Conservation (phyloP, 2,329 filamentous ascomycete genomes). For the Pseudocercospora fuligena region DNA sequence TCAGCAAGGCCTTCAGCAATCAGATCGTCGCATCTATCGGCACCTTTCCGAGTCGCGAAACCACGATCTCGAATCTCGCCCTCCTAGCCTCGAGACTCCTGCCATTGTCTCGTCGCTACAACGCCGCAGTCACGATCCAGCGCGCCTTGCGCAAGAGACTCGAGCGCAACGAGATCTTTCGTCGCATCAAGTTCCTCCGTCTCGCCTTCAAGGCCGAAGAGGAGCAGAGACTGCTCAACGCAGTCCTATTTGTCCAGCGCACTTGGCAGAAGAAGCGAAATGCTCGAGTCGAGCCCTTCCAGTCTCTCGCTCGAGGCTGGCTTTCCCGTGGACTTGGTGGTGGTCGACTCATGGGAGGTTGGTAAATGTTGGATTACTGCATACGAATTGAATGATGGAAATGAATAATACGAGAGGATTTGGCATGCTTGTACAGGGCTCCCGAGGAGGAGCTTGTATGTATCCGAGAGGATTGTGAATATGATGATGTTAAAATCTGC, state of each 20-base stretch:
- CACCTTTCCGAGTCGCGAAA: slow-evolving; percentile 58
- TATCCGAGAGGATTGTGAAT: background rate
- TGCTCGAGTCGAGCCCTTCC: background rate
- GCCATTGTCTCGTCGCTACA: slow-evolving; percentile 53
- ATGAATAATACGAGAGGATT: background rate
- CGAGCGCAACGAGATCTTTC: background rate
- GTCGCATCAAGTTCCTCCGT: slow-evolving; percentile 2
- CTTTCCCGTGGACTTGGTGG: background rate
- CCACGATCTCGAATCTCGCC: slow-evolving; percentile 61
- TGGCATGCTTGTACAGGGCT: background rate
- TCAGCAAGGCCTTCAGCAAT: slow-evolving; percentile 50
- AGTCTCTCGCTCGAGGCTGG: background rate
- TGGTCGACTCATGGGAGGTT: background rate
- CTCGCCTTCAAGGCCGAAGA: background rate
- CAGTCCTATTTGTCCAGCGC: background rate
- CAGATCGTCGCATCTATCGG: slow-evolving; percentile 45
- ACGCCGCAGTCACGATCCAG: slow-evolving; percentile 60
- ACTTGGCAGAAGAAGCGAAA: background rate
- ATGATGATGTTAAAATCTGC: background rate
- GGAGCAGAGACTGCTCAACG: background rate
- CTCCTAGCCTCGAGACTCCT: slow-evolving; percentile 65
- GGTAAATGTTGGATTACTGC: background rate
- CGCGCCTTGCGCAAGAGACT: slow-evolving; percentile 50
- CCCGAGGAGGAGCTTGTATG: background rate
- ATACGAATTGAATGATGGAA: background rate